These are phyloP conservation scores for Aspergillus mulundensis DNA, from an alignment of 495 filamentous ascomycete genomes.

Conservation along the genomic window DNA sequence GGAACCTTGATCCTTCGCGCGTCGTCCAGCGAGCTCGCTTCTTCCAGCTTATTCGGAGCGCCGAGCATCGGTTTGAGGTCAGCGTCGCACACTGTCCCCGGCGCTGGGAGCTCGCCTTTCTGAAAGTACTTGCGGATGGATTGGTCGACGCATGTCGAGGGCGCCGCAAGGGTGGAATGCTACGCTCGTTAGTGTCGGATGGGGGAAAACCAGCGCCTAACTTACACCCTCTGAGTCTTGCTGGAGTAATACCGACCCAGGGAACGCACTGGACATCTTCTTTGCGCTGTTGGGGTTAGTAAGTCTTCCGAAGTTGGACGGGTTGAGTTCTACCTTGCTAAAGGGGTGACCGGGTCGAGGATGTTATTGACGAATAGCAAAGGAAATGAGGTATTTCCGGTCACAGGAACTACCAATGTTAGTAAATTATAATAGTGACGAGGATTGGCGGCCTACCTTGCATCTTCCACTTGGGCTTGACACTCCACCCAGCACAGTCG, in stretches of 20 bases:
- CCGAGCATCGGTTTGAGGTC: slow-evolving; percentile 28
- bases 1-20: background rate
- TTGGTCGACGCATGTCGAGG: slow-evolving; percentile 45
- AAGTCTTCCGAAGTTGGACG: background rate
- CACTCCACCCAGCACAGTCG: slow-evolving; percentile 53
- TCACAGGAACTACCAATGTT: slow-evolving; percentile 25
- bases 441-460: slow-evolving; percentile 23
- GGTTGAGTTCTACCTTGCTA: slow-evolving; percentile 28
- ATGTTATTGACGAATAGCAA: slow-evolving; percentile 58
- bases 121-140: slow-evolving; percentile 45
- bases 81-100: slow-evolving; percentile 40
- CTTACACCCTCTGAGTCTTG: slow-evolving; percentile 54
- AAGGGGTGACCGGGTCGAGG: slow-evolving; percentile 57
- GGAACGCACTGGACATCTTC: slow-evolving; percentile 47
- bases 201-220: too few species aligned
- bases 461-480: slow-evolving; percentile 56
- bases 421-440: background rate
- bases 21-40: background rate
- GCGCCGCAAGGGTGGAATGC: slow-evolving; percentile 45
- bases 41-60: background rate
- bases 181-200: slow-evolving; percentile 13
- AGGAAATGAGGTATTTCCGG: slow-evolving; percentile 47
- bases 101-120: slow-evolving; percentile 39
- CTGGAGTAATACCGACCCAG: slow-evolving; percentile 49
- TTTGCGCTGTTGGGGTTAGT: slow-evolving; percentile 35